Evolutionary conservation across 2,329 filamentous ascomycete species (phyloP), one percentile per base, ranked within the genome.

Genomic region (Colletotrichum chlorophyti): DNA sequence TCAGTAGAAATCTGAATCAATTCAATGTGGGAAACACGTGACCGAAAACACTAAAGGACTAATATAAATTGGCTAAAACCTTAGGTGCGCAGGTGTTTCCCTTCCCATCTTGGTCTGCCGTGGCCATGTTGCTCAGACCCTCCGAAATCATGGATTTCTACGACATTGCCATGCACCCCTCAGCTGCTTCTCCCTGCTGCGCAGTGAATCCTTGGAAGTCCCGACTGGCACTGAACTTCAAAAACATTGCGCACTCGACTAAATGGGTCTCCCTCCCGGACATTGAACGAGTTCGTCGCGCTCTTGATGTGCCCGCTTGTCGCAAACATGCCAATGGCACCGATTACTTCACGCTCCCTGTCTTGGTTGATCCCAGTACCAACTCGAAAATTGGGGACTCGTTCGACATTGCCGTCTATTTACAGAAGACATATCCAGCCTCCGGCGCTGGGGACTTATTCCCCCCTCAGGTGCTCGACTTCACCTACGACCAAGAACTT

Each of bases 321-420:
- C 84, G 86, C 65, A 83, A 81, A 58, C 79, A 81, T 53, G 75
- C 75, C 61, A 80, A 88, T 63, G 85, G 84, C 37, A 74, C 71
- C 29, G 82, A 86, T 64, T 89, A 78, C 72, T 77, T 78, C 70
- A 90, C 86, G 2, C 76, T 89, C 0, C 86, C 87, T 2, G 76
- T 88, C 37, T 68, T 89, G 19, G 64, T 72, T 1, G 82, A 88
- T 47, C 67, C 73, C 0, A 53, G 65, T 15, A 80, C 77, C 0
- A 14, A 21, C 5, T 24, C 32, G 10, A 47, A 74, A 0, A 53
- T 88, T 3, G 86, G 86, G 5, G 87, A 90, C 70, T 84, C 85
- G 3, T 87, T 88, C 65, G 86, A 89, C 49, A 89, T 89, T 59
- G 87, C 86, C 6, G 70, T 80, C 23, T 83, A 87, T 64, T 75